A percentile compares a stretch with the other conserved stretches of the same genome.
Conservation (phyloP, 345 rosid species). For the Hibiscus trionum region DNA sequence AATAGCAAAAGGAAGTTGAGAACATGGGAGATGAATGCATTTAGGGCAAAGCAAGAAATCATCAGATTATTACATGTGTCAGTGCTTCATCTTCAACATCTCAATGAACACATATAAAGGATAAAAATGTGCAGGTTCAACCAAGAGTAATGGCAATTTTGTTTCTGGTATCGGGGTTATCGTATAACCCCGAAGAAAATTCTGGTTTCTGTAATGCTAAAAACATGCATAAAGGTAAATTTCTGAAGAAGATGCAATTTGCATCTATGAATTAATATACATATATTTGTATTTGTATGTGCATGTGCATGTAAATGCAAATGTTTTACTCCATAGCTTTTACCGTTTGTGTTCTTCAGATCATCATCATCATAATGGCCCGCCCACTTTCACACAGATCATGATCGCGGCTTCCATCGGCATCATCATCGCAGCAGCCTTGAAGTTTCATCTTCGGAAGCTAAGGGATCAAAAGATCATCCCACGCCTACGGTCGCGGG, state of each 20-base stretch:
- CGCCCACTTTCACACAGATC: conserved; percentile 40
- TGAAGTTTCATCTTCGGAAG: conserved; percentile 38
- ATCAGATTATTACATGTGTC: conserved; percentile 1
- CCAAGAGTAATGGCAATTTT: background rate
- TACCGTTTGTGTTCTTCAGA: conserved; percentile 21
- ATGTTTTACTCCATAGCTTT: background rate
- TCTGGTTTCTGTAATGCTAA: background rate
- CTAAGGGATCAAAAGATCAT: conserved; percentile 52
- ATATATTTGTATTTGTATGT: background rate
- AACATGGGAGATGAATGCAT: background rate
- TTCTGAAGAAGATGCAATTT: no score
- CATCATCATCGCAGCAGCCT: conserved; percentile 58
- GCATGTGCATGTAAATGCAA: background rate
- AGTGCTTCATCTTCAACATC: background rate
- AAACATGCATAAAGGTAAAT: conserved; percentile 4
- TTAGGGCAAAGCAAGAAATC: background rate
- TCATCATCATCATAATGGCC: conserved; percentile 14
- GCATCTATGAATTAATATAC: background rate
- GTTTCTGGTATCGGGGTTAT: background rate
- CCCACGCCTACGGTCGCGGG: conserved; percentile 41
- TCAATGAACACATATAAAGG: conserved; percentile 12
- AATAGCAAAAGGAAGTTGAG: background rate
- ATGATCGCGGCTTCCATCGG: conserved; percentile 60
- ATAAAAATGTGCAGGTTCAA: background rate
- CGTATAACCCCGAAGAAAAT: background rate